These are phyloP conservation scores for Cerioporus squamosus DNA, from an alignment of 1,284 basidiomycete species.

Conservation along the genomic window DNA sequence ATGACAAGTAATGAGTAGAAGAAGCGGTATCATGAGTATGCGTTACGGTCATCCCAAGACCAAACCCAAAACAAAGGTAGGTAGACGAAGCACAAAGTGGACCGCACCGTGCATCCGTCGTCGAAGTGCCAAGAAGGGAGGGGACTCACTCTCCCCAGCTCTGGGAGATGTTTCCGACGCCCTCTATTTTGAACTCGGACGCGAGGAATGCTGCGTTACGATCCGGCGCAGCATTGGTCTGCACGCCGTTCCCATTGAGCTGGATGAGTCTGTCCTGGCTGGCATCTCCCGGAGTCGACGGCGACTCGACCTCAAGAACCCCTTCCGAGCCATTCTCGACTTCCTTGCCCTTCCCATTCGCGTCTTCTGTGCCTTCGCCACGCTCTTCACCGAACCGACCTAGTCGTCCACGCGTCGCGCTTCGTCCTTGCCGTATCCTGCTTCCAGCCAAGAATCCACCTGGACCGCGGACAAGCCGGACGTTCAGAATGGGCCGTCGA, in stretches of 20 bases:
- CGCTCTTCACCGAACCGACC: slow-evolving; percentile 29
- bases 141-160: slow-evolving; percentile 35
- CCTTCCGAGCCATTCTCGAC: slow-evolving; percentile 4
- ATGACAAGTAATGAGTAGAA: not conserved
- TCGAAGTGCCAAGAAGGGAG: not conserved
- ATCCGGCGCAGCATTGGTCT: slow-evolving; percentile 1
- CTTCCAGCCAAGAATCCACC: slow-evolving; percentile 28
- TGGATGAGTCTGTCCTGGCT: not conserved
- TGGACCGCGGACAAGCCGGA: slow-evolving; percentile 28
- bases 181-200: slow-evolving; percentile 29
- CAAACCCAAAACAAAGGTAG: not conserved
- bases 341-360: slow-evolving; percentile 12
- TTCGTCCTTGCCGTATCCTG: slow-evolving; percentile 25
- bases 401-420: slow-evolving; percentile 29
- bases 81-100: not conserved
- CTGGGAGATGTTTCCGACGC: slow-evolving; percentile 35
- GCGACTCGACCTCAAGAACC: slow-evolving; percentile 10
- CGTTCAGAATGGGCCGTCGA: slow-evolving; percentile 31
- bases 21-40: slow-evolving; percentile 17
- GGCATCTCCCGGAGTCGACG: slow-evolving; percentile 7
- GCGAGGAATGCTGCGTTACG: slow-evolving; percentile 19
- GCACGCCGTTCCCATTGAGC: not conserved
- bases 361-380: slow-evolving; percentile 4
- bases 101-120: not conserved
- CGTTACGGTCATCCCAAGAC: slow-evolving; percentile 11